phyloP scores from a whole-genome alignment of 306 rosid genomes.

The Vicia sativa region DNA sequence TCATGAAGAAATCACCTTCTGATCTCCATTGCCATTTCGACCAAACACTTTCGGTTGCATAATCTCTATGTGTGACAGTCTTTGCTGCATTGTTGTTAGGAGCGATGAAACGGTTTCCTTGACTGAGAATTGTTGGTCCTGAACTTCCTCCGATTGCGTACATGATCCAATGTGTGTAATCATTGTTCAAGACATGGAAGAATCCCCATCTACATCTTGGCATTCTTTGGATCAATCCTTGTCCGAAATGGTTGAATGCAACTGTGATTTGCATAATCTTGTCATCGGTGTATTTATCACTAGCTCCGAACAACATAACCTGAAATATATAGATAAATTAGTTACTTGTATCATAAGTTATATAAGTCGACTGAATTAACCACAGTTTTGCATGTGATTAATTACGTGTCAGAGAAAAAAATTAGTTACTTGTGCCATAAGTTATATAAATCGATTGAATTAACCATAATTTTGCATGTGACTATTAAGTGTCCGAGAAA shows the following conservation, averaged over 20 bases:
- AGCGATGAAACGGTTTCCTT: constrained; percentile 82
- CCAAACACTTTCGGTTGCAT: constrained; percentile 43
- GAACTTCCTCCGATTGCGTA: constrained; percentile 86
- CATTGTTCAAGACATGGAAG: constrained; percentile 79
- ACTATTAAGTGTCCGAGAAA: no score
- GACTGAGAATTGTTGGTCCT: constrained; percentile 78
- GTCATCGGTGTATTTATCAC: constrained; percentile 47
- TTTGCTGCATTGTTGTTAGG: constrained; percentile 45
- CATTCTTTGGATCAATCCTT: constrained; percentile 79
- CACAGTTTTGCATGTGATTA: no score
- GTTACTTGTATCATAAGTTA: no score
- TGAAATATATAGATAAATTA: constrained; percentile 6
- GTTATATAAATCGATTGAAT: no score
- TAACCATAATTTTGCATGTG: no score
- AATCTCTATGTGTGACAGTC: constrained; percentile 65
- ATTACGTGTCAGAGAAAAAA: no score
- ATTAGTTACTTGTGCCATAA: no score
- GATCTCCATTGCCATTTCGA: constrained; percentile 71
- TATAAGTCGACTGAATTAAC: no score
- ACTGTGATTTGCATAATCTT: constrained; percentile 75
- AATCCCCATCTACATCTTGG: constrained; percentile 80
- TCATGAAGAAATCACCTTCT: constrained; percentile 64
- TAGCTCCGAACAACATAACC: constrained; percentile 91
- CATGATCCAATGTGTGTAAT: constrained; percentile 88
- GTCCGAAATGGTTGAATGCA: constrained; percentile 89